Conservation (phyloP, 805 yeast genomes). For the Kockiozyma suomiensis region DNA sequence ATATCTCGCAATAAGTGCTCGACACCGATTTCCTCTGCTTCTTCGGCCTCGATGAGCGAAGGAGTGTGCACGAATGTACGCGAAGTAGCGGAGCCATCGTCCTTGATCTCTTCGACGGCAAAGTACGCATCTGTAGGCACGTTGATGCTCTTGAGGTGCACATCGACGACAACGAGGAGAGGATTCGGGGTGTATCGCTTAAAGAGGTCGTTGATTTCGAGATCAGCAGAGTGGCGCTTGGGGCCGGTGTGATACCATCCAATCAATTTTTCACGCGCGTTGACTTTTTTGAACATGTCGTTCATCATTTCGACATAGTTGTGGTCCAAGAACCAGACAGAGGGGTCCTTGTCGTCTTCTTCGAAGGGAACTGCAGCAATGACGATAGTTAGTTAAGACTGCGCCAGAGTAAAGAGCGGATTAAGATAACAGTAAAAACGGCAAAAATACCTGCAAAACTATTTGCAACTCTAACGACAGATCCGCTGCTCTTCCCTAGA, state of each 20-base stretch:
- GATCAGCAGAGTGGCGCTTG: slow-evolving; percentile 80
- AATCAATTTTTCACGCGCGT: slow-evolving; percentile 91
- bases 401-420: background rate
- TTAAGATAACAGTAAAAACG: background rate
- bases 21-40: slow-evolving; percentile 98
- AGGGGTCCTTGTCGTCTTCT: slow-evolving; percentile 88
- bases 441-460: slow-evolving; percentile 71
- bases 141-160: slow-evolving; percentile 79
- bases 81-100: slow-evolving; percentile 91
- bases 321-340: slow-evolving; percentile 96
- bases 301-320: slow-evolving; percentile 95
- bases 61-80: slow-evolving; percentile 93
- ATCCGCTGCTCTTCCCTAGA: slow-evolving; percentile 71
- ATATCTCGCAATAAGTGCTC: slow-evolving; percentile 94
- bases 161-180: slow-evolving; percentile 85
- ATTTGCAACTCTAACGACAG: slow-evolving; percentile 74
- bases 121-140: slow-evolving; percentile 94
- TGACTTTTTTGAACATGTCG: slow-evolving; percentile 96
- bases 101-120: slow-evolving; percentile 92
- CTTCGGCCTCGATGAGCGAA: slow-evolving; percentile 92
- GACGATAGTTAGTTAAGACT: background rate
- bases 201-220: slow-evolving; percentile 87
- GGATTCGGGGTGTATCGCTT: slow-evolving; percentile 82
- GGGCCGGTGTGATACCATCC: slow-evolving; percentile 99
- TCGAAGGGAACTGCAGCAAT: slow-evolving; percentile 71